Conservation (phyloP, 139 green algal species). For the Chlorella sp. region DNA sequence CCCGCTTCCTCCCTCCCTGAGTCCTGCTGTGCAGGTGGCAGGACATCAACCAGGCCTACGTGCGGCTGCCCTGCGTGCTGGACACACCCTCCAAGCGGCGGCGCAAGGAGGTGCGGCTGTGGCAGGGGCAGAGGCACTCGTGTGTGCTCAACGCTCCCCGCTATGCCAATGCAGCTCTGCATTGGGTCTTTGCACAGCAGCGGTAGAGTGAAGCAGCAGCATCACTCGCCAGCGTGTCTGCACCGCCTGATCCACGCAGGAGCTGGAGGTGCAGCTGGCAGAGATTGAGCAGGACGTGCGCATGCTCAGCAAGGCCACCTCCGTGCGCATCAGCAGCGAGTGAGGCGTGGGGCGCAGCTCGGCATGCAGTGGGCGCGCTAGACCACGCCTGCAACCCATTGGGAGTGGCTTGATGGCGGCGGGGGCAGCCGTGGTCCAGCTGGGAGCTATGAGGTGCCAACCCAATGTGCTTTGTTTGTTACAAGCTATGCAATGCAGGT, state of each 20-base stretch:
- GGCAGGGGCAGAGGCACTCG: too few species aligned
- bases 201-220: too few species aligned
- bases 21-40: conserved; percentile 55
- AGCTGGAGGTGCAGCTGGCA: conserved; percentile 34
- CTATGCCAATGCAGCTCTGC: not conserved
- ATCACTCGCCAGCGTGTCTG: too few species aligned
- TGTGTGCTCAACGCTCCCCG: too few species aligned
- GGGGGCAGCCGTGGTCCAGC: too few species aligned
- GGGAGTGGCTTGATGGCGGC: too few species aligned
- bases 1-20: too few species aligned
- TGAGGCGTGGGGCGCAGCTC: not conserved
- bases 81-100: conserved; percentile 81
- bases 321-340: conserved; percentile 14
- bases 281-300: conserved; percentile 35
- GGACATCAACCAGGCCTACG: conserved; percentile 83
- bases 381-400: too few species aligned
- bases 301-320: conserved; percentile 20
- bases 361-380: not conserved
- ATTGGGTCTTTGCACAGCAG: not conserved
- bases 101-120: conserved; percentile 62
- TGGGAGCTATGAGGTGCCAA: not conserved
- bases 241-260: too few species aligned
- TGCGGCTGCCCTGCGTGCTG: conserved; percentile 78
- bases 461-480: not conserved
- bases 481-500: not conserved